A percentile compares a stretch with the other conserved stretches of the same genome.
phyloP scores from a whole-genome alignment of 2,329 filamentous ascomycete species.

The Passalora sequoiae region DNA sequence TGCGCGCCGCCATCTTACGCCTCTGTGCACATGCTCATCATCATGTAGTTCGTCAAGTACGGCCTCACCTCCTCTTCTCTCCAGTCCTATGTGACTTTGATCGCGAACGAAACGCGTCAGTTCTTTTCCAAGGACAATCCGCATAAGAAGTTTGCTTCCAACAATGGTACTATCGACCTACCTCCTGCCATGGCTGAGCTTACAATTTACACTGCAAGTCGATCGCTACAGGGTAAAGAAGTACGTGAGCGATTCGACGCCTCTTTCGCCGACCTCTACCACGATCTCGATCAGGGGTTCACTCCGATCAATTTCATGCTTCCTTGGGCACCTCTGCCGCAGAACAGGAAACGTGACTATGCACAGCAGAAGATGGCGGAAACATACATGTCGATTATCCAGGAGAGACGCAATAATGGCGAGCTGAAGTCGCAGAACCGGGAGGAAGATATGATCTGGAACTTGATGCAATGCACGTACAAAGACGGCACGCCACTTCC shows the following conservation, averaged over 20 bases:
- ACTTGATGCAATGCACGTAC: slow-evolving; percentile 79
- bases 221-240: slow-evolving; percentile 77
- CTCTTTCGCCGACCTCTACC: slow-evolving; percentile 74
- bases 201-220: slow-evolving; percentile 84
- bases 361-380: slow-evolving; percentile 76
- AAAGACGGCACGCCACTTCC: slow-evolving; percentile 76
- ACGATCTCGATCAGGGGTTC: slow-evolving; percentile 87
- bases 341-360: slow-evolving; percentile 74
- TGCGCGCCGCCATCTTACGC: slow-evolving; percentile 13
- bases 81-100: slow-evolving; percentile 71
- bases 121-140: slow-evolving; percentile 64
- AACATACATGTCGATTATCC: slow-evolving; percentile 77
- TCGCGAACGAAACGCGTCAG: slow-evolving; percentile 66
- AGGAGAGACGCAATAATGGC: slow-evolving; percentile 57
- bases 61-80: slow-evolving; percentile 71
- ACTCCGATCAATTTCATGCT: slow-evolving; percentile 85
- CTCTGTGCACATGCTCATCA: not conserved
- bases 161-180: slow-evolving; percentile 62
- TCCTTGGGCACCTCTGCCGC: slow-evolving; percentile 82
- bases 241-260: slow-evolving; percentile 76
- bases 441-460: slow-evolving; percentile 77
- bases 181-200: slow-evolving; percentile 74
- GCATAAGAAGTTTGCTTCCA: slow-evolving; percentile 32
- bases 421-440: slow-evolving; percentile 21
- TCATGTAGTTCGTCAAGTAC: slow-evolving; percentile 69